Conservation (phyloP, 768 basidiomycete genomes). For the Phylloporus sp. region DNA sequence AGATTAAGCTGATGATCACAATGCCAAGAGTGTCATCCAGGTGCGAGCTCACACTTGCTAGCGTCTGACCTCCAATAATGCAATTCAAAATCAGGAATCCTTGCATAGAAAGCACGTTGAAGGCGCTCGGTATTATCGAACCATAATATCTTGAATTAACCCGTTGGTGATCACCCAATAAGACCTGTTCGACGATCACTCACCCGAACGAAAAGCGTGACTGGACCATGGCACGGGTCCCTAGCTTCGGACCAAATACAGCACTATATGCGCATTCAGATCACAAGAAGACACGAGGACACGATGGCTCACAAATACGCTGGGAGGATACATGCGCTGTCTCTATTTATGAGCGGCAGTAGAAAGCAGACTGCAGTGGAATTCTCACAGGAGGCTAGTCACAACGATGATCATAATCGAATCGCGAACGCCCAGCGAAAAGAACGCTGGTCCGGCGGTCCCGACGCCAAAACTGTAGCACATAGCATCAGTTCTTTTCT, state of each 20-base stretch:
- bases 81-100: conserved; percentile 58
- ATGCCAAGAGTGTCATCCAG: conserved; percentile 31
- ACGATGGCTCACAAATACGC: conserved; percentile 35
- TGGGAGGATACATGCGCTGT: conserved; percentile 33
- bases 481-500: background rate
- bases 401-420: conserved; percentile 39
- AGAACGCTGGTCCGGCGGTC: conserved; percentile 48
- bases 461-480: conserved; percentile 44
- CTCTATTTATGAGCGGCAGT: background rate
- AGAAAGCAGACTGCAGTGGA: background rate
- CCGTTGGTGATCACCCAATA: background rate
- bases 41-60: conserved; percentile 43
- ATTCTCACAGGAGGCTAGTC: conserved; percentile 43
- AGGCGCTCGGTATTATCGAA: conserved; percentile 37
- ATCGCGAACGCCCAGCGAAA: conserved; percentile 42
- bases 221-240: conserved; percentile 57
- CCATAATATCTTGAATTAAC: conserved; percentile 36
- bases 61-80: conserved; percentile 62
- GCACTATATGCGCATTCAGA: conserved; percentile 30
- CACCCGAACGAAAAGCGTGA: conserved; percentile 53
- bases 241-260: conserved; percentile 52
- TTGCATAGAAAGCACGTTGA: conserved; percentile 48
- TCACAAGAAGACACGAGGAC: background rate
- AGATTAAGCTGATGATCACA: conserved; percentile 31
- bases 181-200: conserved; percentile 16